Conservation (phyloP, 2,329 filamentous ascomycete genomes). For the Akanthomyces uredinophilus region DNA sequence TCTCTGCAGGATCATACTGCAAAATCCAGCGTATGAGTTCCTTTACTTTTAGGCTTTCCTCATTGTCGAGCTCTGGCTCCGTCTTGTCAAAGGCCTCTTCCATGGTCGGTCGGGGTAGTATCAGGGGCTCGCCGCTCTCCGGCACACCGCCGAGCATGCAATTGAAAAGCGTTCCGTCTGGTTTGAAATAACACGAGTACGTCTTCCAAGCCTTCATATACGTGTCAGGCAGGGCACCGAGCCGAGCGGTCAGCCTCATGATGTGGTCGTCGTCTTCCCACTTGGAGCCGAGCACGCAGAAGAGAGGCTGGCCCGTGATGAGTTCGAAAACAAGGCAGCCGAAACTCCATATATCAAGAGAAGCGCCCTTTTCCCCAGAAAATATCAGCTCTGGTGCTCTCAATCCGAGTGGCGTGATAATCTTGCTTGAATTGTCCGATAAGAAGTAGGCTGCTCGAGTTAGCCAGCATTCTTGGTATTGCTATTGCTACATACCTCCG, state of each 20-base stretch:
- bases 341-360: slow-evolving; percentile 27
- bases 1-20: slow-evolving; percentile 26
- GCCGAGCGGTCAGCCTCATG: slow-evolving; percentile 17
- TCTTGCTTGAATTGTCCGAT: slow-evolving; percentile 19
- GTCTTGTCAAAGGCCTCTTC: slow-evolving; percentile 24
- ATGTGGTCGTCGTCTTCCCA: slow-evolving; percentile 22
- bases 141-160: slow-evolving; percentile 21
- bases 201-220: slow-evolving; percentile 22
- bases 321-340: slow-evolving; percentile 29
- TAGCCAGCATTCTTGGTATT: not conserved
- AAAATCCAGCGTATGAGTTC: slow-evolving; percentile 26
- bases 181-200: slow-evolving; percentile 24
- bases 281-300: slow-evolving; percentile 19
- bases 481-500: slow-evolving; percentile 22
- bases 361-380: not conserved
- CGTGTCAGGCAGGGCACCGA: slow-evolving; percentile 21
- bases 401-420: not conserved
- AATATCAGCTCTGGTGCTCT: not conserved
- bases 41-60: slow-evolving; percentile 23
- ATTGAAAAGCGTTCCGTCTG: slow-evolving; percentile 23
- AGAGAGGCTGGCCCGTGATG: slow-evolving; percentile 25
- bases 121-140: slow-evolving; percentile 20
- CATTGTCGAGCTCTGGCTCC: slow-evolving; percentile 20
- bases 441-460: slow-evolving; percentile 22
- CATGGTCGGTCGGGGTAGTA: slow-evolving; percentile 22